These are phyloP conservation scores for Xylaria grammica DNA, from an alignment of 495 filamentous ascomycete genomes.

Conservation along the genomic window DNA sequence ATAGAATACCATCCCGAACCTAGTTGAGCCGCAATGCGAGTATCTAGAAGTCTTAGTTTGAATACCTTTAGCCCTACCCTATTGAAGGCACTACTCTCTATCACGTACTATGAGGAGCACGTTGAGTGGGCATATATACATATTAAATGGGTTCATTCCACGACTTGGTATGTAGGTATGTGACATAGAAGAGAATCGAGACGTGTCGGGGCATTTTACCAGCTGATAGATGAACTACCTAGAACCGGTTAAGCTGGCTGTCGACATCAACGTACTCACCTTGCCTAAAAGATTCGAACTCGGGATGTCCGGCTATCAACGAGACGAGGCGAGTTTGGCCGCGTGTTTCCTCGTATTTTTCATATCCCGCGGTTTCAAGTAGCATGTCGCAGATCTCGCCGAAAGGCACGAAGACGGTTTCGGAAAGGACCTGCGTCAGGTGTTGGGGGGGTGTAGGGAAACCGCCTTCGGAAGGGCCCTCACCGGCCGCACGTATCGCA, in stretches of 20 bases:
- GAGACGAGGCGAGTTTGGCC: neutral
- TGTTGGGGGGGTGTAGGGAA: neutral
- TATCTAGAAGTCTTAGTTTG: too few relatives aligned
- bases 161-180: too few relatives aligned
- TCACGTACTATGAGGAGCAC: too few relatives aligned
- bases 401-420: neutral
- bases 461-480: neutral
- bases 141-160: too few relatives aligned
- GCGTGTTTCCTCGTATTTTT: neutral
- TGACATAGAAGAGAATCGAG: neutral
- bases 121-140: too few relatives aligned
- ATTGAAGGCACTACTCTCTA: too few relatives aligned
- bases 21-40: too few relatives aligned
- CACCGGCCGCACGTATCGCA: neutral
- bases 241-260: neutral
- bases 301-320: neutral
- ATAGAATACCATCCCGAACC: too few relatives aligned
- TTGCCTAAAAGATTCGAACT: constrained; percentile 10
- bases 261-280: constrained; percentile 18
- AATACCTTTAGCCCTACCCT: too few relatives aligned
- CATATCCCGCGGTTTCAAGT: neutral
- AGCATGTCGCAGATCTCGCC: constrained; percentile 14
- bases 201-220: neutral
- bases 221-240: neutral
- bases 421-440: neutral